phyloP scores from a whole-genome alignment of 805 yeast genomes.

The Myxozyma lipomycoides region DNA sequence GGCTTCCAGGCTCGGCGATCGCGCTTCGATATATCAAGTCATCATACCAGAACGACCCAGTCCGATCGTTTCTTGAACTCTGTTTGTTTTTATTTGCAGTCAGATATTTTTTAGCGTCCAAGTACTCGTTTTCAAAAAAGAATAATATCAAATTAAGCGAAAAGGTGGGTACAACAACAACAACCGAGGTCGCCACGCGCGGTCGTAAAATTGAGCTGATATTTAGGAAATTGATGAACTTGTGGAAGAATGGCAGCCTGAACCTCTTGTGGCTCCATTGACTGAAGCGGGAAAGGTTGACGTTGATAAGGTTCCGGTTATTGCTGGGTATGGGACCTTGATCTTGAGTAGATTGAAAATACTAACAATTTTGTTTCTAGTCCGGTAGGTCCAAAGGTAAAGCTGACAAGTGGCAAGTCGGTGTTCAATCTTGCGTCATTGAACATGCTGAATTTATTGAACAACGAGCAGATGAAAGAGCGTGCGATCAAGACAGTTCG shows the following conservation, averaged over 20 bases:
- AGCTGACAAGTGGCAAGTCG: conserved; percentile 22
- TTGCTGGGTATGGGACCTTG: conserved; percentile 43
- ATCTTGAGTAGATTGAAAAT: background rate
- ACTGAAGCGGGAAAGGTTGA: conserved; percentile 56
- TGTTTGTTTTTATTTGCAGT: conserved; percentile 75
- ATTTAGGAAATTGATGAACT: conserved; percentile 68
- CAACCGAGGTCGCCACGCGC: background rate
- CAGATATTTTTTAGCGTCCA: conserved; percentile 73
- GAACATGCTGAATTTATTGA: conserved; percentile 66
- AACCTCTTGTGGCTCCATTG: conserved; percentile 60
- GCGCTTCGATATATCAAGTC: conserved; percentile 63
- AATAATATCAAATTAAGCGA: conserved; percentile 53
- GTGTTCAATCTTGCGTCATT: conserved; percentile 40
- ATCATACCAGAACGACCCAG: conserved; percentile 90
- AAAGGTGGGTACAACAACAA: conserved; percentile 16
- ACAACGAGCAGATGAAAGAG: conserved; percentile 44
- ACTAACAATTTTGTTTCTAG: background rate
- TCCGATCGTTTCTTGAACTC: conserved; percentile 78
- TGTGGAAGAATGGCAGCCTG: conserved; percentile 89
- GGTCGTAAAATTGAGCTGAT: background rate
- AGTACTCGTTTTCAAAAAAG: conserved; percentile 68
- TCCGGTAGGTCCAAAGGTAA: conserved; percentile 21
- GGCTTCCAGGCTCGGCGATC: conserved; percentile 42
- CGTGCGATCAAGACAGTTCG: conserved; percentile 58
- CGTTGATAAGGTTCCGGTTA: conserved; percentile 57